A percentile compares a stretch with the other conserved stretches of the same genome.
These are phyloP conservation scores for Talaromyces sp. DNA, from an alignment of 2,329 filamentous ascomycete genomes.

Conservation along the genomic window DNA sequence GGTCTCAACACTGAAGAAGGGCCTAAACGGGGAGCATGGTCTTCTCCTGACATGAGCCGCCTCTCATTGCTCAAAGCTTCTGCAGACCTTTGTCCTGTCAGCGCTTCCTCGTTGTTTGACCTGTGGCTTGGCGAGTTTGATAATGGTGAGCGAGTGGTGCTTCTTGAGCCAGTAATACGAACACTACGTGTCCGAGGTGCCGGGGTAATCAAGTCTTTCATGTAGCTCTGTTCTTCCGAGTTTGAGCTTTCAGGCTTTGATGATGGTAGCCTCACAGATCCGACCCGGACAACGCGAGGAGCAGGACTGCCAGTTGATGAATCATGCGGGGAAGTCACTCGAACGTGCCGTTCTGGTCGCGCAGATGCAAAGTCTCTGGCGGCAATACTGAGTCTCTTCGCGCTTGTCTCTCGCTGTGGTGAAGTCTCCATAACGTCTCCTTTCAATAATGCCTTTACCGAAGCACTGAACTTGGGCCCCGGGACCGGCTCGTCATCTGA, in stretches of 20 bases:
- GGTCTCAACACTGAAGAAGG: constrained; percentile 35
- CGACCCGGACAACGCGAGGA: constrained; percentile 38
- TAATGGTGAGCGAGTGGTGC: constrained; percentile 37
- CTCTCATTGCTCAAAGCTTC: constrained; percentile 32
- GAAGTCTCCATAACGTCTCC: constrained; percentile 52
- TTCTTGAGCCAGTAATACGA: constrained; percentile 38
- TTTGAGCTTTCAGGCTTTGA: constrained; percentile 31
- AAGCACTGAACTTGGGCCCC: constrained; percentile 83
- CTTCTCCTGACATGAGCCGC: constrained; percentile 31
- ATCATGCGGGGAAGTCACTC: constrained; percentile 34
- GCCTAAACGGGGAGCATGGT: constrained; percentile 28
- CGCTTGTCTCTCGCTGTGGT: constrained; percentile 36
- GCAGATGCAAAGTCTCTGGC: constrained; percentile 18
- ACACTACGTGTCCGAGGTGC: constrained; percentile 42
- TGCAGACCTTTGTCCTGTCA: constrained; percentile 28
- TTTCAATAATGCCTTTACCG: constrained; percentile 76
- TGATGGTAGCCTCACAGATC: constrained; percentile 23
- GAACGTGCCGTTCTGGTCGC: constrained; percentile 30
- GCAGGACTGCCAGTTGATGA: constrained; percentile 39
- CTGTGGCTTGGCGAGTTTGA: constrained; percentile 29
- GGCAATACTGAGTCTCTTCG: constrained; percentile 23
- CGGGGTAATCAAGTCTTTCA: constrained; percentile 43
- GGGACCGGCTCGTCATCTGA: constrained; percentile 84
- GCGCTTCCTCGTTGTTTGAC: neutral
- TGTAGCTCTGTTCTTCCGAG: constrained; percentile 21